Conservation (phyloP, 768 basidiomycete species). For the Cyclocybe aegerita region DNA sequence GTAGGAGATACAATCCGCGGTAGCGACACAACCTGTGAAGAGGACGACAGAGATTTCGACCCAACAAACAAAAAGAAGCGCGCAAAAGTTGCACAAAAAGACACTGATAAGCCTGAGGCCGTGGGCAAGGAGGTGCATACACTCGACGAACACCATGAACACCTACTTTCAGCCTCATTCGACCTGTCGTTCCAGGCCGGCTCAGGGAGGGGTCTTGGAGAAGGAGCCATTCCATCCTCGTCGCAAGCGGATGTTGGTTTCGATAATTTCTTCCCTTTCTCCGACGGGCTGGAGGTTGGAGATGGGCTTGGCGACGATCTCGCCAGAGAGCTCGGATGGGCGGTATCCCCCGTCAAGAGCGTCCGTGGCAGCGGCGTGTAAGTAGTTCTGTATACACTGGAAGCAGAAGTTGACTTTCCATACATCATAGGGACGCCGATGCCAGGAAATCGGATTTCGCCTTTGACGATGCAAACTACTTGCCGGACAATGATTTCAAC, state of each 20-base stretch:
- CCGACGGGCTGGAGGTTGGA: constrained; percentile 56
- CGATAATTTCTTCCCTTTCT: constrained; percentile 50
- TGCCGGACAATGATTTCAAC: constrained; percentile 12
- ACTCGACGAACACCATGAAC: constrained; percentile 69
- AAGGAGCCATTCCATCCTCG: constrained; percentile 41
- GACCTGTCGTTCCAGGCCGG: constrained; percentile 51
- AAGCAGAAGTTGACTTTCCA: too few species aligned
- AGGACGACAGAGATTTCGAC: constrained; percentile 51
- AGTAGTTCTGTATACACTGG: neutral
- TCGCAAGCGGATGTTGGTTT: constrained; percentile 53
- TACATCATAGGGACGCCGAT: neutral
- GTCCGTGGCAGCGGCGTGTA: constrained; percentile 13
- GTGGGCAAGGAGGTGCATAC: constrained; percentile 57
- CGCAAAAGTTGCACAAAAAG: constrained; percentile 25
- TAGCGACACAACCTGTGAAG: constrained; percentile 22
- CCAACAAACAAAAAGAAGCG: constrained; percentile 25
- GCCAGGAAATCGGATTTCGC: constrained; percentile 25
- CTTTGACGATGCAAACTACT: constrained; percentile 15
- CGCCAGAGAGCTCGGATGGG: constrained; percentile 77
- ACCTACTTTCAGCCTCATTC: constrained; percentile 65
- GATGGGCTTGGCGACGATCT: constrained; percentile 69
- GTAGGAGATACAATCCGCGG: constrained; percentile 10
- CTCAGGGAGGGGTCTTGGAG: constrained; percentile 2
- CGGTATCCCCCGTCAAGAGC: constrained; percentile 30
- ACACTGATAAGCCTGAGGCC: constrained; percentile 36